phyloP scores from a whole-genome alignment of 345 rosid genomes.

The Eucalyptus lansdowneana region DNA sequence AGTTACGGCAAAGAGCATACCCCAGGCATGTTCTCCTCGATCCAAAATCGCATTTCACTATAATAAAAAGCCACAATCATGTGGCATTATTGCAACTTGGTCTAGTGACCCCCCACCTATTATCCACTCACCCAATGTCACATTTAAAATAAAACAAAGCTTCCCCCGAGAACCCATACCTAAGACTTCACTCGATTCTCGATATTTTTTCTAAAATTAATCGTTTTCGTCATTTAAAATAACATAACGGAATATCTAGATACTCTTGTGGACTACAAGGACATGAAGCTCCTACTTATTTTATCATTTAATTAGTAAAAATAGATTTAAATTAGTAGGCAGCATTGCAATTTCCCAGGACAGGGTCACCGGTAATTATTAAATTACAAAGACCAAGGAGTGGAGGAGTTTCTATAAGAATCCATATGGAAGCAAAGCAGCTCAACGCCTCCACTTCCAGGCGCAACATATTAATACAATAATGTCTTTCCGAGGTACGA shows the following conservation, averaged over 20 bases:
- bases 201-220: background rate
- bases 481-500: background rate
- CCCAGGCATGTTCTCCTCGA: background rate
- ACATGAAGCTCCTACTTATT: background rate
- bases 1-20: background rate
- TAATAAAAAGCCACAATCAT: background rate
- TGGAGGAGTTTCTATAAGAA: background rate
- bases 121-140: background rate
- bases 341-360: background rate
- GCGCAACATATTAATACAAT: background rate
- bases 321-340: background rate
- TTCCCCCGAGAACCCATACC: background rate
- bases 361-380: background rate
- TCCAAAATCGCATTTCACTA: background rate
- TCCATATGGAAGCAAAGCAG: background rate
- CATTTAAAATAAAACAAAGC: background rate
- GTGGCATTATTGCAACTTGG: background rate
- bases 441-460: background rate
- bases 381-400: background rate
- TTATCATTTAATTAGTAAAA: background rate
- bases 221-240: too few species aligned
- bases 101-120: background rate
- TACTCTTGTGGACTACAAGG: background rate
- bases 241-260: too few species aligned
- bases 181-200: background rate